Evolutionary conservation across 257 asterid species (phyloP), one percentile per base, ranked within the genome.

Genomic region (Voacanga thouarsii): DNA sequence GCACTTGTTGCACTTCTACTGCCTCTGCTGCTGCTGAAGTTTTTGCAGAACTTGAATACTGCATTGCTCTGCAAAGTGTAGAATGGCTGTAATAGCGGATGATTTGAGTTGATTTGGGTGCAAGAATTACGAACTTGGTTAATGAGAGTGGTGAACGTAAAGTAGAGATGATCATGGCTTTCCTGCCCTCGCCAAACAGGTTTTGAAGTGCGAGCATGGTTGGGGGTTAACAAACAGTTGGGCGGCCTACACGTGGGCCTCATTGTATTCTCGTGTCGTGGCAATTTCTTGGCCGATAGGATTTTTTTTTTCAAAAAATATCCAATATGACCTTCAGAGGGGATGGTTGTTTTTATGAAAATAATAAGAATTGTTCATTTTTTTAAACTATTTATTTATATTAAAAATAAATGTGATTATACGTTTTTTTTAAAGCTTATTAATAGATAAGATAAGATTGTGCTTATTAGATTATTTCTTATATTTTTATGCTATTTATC

Each of bases 1-100:
- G 99, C 14, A 95, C 94, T 39, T 79, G 86, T 51, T 87, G 84
- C 75, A 89, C 82, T 28, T 55, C 77, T 19, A 12, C 18, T 33
- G 45, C 23, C 33, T 44, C 39, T 37, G 53, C 30, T 0, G 88
- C 69, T 53, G 85, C 82, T 50, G 87, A 78, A 26, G 85, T 82
- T 84, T 88, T 78, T 8, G 76, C 85, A 15, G 89, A 82, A 43
- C 78, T 84, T 9, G 89, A 64, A 9, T 49, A 65, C 23, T 73
- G 78, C 82, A 74, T 79, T 21, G 75, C 43, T 68, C 19, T 68
- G 33, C 18, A 68, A 53, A 7, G 51, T 21, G 39, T 3, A 41
- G 9, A 68, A 68, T 16, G 5, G 45, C 45, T 6, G 44, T 6
- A 30, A 64, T 55, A 0, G 26, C 73, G 53, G 23, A 16, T 21